A percentile compares a stretch with the other conserved stretches of the same genome.
These are phyloP conservation scores for Bretschneidera sinensis DNA, from an alignment of 345 rosid species.

Conservation along the genomic window DNA sequence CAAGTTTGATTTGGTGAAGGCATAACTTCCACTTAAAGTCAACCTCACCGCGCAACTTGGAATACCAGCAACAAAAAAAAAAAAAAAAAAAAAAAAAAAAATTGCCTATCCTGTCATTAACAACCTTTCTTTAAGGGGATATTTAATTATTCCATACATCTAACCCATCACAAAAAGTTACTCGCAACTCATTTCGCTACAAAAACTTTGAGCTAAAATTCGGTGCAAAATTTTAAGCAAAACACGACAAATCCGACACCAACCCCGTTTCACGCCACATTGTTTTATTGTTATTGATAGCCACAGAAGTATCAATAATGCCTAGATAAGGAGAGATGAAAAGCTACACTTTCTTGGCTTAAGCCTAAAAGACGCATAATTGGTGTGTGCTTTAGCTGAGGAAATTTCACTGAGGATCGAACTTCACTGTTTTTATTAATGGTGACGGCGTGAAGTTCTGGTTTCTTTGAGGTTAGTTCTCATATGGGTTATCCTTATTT, in stretches of 20 bases:
- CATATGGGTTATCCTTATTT: conserved; percentile 25
- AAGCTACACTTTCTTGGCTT: not conserved
- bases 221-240: not conserved
- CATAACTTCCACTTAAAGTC: conserved; percentile 20
- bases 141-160: conserved; percentile 4
- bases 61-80: conserved; percentile 12
- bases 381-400: conserved; percentile 11
- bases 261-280: conserved; percentile 16
- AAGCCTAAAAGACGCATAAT: conserved; percentile 2
- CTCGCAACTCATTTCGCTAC: no score
- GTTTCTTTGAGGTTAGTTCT: conserved; percentile 21
- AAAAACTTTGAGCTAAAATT: not conserved
- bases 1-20: conserved; percentile 14
- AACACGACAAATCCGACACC: conserved; percentile 11
- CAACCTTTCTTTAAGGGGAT: not conserved
- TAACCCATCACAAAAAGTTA: no score
- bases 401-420: conserved; percentile 21
- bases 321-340: conserved; percentile 1
- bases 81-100: not conserved
- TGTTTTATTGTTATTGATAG: conserved; percentile 10
- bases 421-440: conserved; percentile 10
- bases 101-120: not conserved
- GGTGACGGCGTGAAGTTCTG: not conserved
- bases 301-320: conserved; percentile 4
- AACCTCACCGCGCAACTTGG: conserved; percentile 9